Percentiles rank a stretch among this genome's conserved stretches.
Conservation (phyloP, 345 rosid genomes). For the Salix brachista region DNA sequence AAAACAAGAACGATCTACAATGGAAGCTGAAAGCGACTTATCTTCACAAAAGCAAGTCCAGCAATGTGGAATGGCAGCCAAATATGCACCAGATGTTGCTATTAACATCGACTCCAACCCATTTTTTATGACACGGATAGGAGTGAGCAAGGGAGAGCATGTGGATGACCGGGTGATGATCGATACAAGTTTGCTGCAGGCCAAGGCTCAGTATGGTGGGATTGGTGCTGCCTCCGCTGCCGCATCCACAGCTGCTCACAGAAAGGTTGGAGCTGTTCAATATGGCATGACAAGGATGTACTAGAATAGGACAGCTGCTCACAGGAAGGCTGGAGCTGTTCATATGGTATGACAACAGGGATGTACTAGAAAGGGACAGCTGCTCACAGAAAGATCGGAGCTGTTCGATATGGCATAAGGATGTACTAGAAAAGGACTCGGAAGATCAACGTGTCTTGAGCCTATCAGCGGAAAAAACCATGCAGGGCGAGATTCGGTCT, state of each 20-base stretch:
- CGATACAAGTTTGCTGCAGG: conserved; percentile 58
- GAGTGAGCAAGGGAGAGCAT: conserved; percentile 53
- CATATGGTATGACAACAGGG: conserved; percentile 31
- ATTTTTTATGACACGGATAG: conserved; percentile 60
- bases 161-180: conserved; percentile 49
- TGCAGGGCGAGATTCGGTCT: neutral
- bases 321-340: too few species aligned
- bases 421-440: conserved; percentile 39
- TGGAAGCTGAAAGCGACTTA: conserved; percentile 47
- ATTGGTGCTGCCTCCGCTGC: conserved; percentile 45
- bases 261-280: conserved; percentile 76
- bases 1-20: conserved; percentile 48
- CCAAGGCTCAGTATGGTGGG: conserved; percentile 54
- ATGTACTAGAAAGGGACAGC: conserved; percentile 46
- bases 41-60: conserved; percentile 51
- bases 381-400: conserved; percentile 65
- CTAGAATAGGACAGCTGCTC: conserved; percentile 16
- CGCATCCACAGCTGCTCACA: conserved; percentile 42
- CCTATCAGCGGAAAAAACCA: neutral
- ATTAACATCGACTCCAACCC: conserved; percentile 78
- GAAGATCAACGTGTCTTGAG: neutral
- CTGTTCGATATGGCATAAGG: conserved; percentile 63
- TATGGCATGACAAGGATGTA: conserved; percentile 72
- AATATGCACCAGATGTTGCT: conserved; percentile 62
- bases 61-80: conserved; percentile 50